Evolutionary conservation across 202 grass and related monocot species (phyloP).

Genomic region (Panicum hallii): DNA sequence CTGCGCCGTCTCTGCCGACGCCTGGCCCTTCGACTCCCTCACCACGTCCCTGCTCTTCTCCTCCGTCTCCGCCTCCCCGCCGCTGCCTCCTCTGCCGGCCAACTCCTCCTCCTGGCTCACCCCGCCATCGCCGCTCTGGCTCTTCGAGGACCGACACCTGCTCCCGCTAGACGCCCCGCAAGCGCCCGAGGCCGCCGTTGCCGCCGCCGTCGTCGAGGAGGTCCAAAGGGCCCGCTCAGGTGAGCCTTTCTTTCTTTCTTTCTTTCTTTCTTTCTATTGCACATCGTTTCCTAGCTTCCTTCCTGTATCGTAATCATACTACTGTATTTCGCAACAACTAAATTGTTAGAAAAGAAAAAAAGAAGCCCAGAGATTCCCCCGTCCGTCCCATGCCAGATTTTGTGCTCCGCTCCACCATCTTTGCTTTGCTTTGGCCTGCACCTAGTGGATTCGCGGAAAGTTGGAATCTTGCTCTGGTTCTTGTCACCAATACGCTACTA

Average conservation of each 20-base stretch:
- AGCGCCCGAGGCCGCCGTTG: slow-evolving; percentile 25
- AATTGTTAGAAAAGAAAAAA: not conserved
- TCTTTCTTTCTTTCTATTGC: not conserved
- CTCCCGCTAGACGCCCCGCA: slow-evolving; percentile 44
- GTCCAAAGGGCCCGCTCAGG: slow-evolving; percentile 49
- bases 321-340: slow-evolving; percentile 5
- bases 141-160: slow-evolving; percentile 76
- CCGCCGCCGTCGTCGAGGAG: slow-evolving; percentile 40
- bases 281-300: too few species aligned
- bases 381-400: slow-evolving; percentile 26
- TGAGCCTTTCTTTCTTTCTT: slow-evolving; percentile 23
- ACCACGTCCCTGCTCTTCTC: slow-evolving; percentile 63
- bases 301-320: not conserved
- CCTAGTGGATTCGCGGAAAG: slow-evolving; percentile 39
- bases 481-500: slow-evolving; percentile 38
- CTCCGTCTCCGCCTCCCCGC: slow-evolving; percentile 52
- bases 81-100: slow-evolving; percentile 30
- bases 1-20: slow-evolving; percentile 40
- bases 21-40: slow-evolving; percentile 87
- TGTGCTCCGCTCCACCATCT: slow-evolving; percentile 29
- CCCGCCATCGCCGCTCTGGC: slow-evolving; percentile 81
- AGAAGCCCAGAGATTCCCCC: not conserved
- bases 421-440: not conserved
- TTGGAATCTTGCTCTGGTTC: slow-evolving; percentile 47
- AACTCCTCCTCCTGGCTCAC: slow-evolving; percentile 56